Evolutionary conservation across 495 filamentous ascomycete species (phyloP).

Genomic region (Penicillium arizonense): DNA sequence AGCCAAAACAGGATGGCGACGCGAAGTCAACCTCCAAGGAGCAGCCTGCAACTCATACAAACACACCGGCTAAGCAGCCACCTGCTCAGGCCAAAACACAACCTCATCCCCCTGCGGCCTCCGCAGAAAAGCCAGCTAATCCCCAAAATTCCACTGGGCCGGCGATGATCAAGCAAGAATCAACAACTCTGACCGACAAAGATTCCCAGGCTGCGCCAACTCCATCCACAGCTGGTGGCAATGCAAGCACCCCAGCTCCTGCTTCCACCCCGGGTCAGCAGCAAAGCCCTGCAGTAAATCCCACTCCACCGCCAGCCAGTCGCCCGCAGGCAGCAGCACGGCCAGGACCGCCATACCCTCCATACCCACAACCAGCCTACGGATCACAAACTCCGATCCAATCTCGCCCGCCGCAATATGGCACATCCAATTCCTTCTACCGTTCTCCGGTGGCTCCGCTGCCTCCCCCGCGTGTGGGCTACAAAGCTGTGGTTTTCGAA

Average conservation of each 20-base stretch:
- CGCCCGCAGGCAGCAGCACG: conserved; percentile 23
- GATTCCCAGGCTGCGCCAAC: conserved; percentile 12
- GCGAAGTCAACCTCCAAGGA: conserved; percentile 30
- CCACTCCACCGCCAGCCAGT: conserved; percentile 16
- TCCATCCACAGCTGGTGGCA: conserved; percentile 19
- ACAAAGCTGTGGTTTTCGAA: conserved; percentile 77
- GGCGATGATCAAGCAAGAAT: conserved; percentile 37
- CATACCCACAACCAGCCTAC: conserved; percentile 34
- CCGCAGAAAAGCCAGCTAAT: conserved; percentile 1
- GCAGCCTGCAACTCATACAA: conserved; percentile 27
- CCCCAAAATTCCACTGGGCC: conserved; percentile 15
- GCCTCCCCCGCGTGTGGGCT: conserved; percentile 49
- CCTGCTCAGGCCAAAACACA: conserved; percentile 20
- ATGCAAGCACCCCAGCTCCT: conserved; percentile 20
- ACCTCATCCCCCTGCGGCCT: conserved; percentile 17
- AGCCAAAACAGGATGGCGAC: conserved; percentile 22
- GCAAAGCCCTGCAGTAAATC: conserved; percentile 20
- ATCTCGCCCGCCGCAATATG: conserved; percentile 38
- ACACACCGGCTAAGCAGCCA: conserved; percentile 24
- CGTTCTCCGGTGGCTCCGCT: conserved; percentile 29
- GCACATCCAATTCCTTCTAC: conserved; percentile 35
- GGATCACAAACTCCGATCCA: conserved; percentile 36
- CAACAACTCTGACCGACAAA: conserved; percentile 8
- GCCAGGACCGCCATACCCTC: conserved; percentile 28
- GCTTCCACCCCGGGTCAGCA: conserved; percentile 16